Base-by-base conservation (phyloP, 352 stramenopile genomes). In the Pythium biforme region DNA sequence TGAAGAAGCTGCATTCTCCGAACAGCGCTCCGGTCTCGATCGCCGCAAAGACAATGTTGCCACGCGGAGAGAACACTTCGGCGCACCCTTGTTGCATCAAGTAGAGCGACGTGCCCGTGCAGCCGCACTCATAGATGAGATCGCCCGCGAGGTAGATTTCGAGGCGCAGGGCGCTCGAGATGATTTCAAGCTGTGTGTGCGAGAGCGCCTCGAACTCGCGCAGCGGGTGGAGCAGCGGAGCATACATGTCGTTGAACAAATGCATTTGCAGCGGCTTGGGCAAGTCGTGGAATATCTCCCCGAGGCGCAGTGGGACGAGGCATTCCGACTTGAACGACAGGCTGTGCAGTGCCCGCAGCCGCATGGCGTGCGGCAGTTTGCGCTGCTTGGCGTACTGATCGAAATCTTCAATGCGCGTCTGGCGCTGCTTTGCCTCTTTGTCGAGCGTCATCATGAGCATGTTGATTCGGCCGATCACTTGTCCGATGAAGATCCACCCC, bases 401-500 rank as follows among this genome's bases (percentile, higher is more conserved):
- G 39, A 92, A 89, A 43, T 85, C 75, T 41, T 88, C 78, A 17
- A 86, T 45, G 0, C 75, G 79, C 22, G 77, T 74, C 26, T 80
- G 62, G 63, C 68, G 73, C 54, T 83, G 67, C 25, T 88, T 87
- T 7, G 68, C 72, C 4, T 83, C 67, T 56, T 86, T 86, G 48
- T 89, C 73, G 0, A 90, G 70, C 4, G 78, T 84, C 20, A 84
- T 69, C 70, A 92, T 89, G n/a, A 92, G 59, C 22, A 74, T 56
- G 17, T 85, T 90, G 50, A 92, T 90, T 10, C 74, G 76, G 0
- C 78, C 77, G 40, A 90, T 90, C 14, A 90, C 77, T 49, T 92
- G 82, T 0, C 80, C 82, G 47, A 92, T 77, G 59, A 92, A 92
- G 37, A 92, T 74, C 82, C 82, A 92, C 0, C 82, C 82, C 12